Conservation (phyloP, 2,329 filamentous ascomycete genomes). For the Paecilomyces sp. region DNA sequence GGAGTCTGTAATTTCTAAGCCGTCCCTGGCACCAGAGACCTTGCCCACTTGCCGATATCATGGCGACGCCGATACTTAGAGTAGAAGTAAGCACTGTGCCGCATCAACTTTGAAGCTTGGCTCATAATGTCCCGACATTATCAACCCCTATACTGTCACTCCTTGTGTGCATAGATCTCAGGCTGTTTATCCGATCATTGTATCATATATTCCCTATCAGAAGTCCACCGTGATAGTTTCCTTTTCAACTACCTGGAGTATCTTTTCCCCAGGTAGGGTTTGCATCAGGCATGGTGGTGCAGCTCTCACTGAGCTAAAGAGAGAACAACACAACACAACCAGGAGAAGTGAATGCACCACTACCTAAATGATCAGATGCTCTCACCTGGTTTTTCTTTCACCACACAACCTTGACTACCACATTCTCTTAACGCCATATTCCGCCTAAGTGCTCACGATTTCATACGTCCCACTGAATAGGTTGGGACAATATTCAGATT, state of each 20-base stretch:
- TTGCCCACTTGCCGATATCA: not conserved
- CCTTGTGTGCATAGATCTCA: not conserved
- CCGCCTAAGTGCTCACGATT: not conserved
- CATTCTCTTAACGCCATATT: not conserved
- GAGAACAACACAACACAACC: not conserved
- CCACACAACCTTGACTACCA: not conserved
- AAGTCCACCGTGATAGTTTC: too few species aligned
- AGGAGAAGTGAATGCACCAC: not conserved
- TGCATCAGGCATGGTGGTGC: not conserved
- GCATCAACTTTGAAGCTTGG: not conserved
- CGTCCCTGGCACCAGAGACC: not conserved
- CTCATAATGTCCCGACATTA: not conserved
- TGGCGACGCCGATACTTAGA: not conserved
- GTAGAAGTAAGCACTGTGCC: not conserved
- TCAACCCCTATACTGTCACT: not conserved
- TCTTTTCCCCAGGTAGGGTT: not conserved
- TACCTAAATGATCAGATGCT: not conserved
- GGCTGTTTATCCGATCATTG: too few species aligned
- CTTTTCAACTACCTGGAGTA: not conserved
- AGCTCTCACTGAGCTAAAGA: not conserved
- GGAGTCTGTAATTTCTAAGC: not conserved
- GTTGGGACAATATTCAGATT: not conserved
- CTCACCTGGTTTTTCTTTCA: not conserved
- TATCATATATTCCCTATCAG: too few species aligned
- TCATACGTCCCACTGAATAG: not conserved